A percentile compares a stretch with the other conserved stretches of the same genome.
These are phyloP conservation scores for Neonectria hederae DNA, from an alignment of 2,329 filamentous ascomycete genomes.

Conservation along the genomic window DNA sequence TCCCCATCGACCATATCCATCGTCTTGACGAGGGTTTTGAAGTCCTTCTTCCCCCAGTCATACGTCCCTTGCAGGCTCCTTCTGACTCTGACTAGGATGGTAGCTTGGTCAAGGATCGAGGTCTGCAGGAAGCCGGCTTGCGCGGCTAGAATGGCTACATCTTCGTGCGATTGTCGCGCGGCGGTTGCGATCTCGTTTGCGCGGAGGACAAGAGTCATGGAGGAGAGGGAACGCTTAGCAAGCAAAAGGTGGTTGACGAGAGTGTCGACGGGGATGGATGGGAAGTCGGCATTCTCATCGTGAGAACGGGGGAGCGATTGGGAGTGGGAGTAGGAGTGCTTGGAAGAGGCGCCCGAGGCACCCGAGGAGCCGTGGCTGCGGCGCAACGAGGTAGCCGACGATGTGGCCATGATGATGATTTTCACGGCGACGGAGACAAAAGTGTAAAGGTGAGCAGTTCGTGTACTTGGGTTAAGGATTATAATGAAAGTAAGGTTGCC, in stretches of 20 bases:
- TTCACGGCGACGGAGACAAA: neutral
- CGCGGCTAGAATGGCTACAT: constrained; percentile 77
- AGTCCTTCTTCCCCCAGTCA: constrained; percentile 67
- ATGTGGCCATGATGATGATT: constrained; percentile 48
- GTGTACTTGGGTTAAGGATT: neutral
- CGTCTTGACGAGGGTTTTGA: constrained; percentile 67
- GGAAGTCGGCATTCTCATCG: constrained; percentile 25
- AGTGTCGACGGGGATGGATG: constrained; percentile 67
- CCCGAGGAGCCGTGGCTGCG: constrained; percentile 50
- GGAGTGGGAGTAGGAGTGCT: constrained; percentile 41
- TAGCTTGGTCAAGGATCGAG: constrained; percentile 67
- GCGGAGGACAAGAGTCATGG: constrained; percentile 82
- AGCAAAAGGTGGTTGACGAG: constrained; percentile 86
- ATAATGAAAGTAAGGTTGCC: constrained; percentile 3
- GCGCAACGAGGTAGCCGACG: constrained; percentile 48
- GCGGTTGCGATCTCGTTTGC: constrained; percentile 86
- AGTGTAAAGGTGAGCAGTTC: neutral
- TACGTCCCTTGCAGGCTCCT: constrained; percentile 64
- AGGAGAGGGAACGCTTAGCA: constrained; percentile 86
- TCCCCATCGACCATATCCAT: constrained; percentile 74
- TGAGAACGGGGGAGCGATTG: constrained; percentile 32
- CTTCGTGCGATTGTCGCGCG: constrained; percentile 79
- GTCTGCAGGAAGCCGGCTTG: constrained; percentile 73
- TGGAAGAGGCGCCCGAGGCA: constrained; percentile 47
- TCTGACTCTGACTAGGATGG: constrained; percentile 61